Percentiles rank a stretch among this genome's conserved stretches.
Conservation (phyloP, 495 filamentous ascomycete genomes). For the Hypomontagnella monticulosa region DNA sequence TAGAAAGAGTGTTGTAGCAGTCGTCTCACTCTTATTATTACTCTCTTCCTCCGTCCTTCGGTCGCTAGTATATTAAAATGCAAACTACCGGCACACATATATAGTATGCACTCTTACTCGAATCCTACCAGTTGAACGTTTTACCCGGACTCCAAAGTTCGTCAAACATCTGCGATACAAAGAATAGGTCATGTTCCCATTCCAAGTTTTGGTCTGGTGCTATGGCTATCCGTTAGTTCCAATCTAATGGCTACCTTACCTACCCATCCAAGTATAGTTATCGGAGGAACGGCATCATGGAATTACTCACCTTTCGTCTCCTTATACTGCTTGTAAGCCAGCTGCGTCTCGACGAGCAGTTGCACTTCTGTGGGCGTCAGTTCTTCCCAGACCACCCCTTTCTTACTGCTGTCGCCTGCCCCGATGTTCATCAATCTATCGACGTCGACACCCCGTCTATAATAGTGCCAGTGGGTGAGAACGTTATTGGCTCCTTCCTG, state of each 20-base stretch:
- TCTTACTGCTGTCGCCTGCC: slow-evolving; percentile 18
- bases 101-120: neutral
- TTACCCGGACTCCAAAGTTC: slow-evolving; percentile 34
- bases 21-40: no score
- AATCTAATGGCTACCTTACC: neutral
- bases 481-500: slow-evolving; percentile 48
- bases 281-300: neutral
- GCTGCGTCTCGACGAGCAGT: slow-evolving; percentile 33
- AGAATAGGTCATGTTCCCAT: slow-evolving; percentile 47
- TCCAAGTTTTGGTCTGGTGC: neutral
- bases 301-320: slow-evolving; percentile 24
- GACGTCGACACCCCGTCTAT: slow-evolving; percentile 40
- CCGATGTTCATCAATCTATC: slow-evolving; percentile 20
- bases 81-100: neutral
- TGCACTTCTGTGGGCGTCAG: slow-evolving; percentile 9
- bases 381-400: slow-evolving; percentile 29
- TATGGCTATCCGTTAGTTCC: slow-evolving; percentile 11
- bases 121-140: slow-evolving; percentile 20
- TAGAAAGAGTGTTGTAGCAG: no score
- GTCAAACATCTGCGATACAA: slow-evolving; percentile 48
- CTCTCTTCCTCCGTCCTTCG: no score
- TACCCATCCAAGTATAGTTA: neutral
- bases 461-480: slow-evolving; percentile 52
- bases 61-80: no score
- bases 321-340: slow-evolving; percentile 14